Evolutionary conservation across 192 early-diverging fungal species (phyloP).

Genomic region (Backusella australiensis): DNA sequence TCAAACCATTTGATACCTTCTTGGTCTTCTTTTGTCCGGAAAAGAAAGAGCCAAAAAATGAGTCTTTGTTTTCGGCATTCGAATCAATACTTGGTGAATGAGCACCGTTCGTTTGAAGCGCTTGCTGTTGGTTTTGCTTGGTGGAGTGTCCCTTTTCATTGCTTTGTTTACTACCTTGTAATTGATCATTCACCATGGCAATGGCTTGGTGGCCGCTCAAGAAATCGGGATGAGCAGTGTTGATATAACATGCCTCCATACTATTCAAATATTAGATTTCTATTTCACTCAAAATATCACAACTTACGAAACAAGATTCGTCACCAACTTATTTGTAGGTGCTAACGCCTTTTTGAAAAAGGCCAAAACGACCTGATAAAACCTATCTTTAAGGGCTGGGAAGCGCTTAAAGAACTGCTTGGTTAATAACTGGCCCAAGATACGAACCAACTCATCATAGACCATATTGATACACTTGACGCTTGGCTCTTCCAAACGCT

Average conservation of each 20-base stretch:
- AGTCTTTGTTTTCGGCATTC: constrained; percentile 14
- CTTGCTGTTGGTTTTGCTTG: neutral
- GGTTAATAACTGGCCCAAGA: constrained; percentile 87
- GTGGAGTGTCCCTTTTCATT: neutral
- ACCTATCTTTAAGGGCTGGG: constrained; percentile 89
- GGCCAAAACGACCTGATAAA: constrained; percentile 91
- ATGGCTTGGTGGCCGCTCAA: constrained; percentile 95
- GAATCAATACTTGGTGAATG: neutral
- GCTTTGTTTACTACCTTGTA: constrained; percentile 6
- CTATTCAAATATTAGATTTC: constrained; percentile 26
- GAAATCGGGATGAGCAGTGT: constrained; percentile 99
- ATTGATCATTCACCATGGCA: constrained; percentile 80
- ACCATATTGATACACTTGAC: constrained; percentile 94
- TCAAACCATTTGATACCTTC: constrained; percentile 57
- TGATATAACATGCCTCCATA: constrained; percentile 96
- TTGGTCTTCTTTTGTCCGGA: constrained; percentile 66
- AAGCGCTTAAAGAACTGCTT: constrained; percentile 95
- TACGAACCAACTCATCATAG: constrained; percentile 97
- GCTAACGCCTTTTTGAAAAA: constrained; percentile 90
- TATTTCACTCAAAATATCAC: no score
- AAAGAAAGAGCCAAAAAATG: constrained; percentile 99
- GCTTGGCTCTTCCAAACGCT: constrained; percentile 96
- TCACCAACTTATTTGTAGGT: constrained; percentile 94
- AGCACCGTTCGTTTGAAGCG: constrained; percentile 15
- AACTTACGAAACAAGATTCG: constrained; percentile 81